Evolutionary conservation across 2,329 filamentous ascomycete species (phyloP).

Genomic region (Claviceps cyperi): DNA sequence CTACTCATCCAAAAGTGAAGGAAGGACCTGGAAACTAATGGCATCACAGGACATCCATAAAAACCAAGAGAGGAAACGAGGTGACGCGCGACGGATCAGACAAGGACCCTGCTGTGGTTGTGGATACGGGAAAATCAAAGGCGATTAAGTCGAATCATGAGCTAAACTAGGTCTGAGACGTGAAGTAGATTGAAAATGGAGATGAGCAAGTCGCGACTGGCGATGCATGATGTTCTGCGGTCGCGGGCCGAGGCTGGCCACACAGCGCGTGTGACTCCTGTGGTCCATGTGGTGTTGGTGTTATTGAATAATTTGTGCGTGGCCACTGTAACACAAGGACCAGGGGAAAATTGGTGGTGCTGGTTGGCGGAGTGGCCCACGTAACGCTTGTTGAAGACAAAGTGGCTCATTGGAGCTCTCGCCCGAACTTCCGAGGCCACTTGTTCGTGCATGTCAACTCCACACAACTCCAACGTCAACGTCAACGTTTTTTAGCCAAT

Average conservation of each 20-base stretch:
- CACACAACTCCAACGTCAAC: not conserved
- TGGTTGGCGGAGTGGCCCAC: not conserved
- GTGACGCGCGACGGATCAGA: constrained; percentile 25
- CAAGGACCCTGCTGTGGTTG: constrained; percentile 28
- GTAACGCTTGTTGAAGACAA: not conserved
- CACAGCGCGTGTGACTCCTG: too few species aligned
- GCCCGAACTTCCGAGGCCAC: not conserved
- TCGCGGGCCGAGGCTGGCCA: too few species aligned
- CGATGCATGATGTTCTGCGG: not conserved
- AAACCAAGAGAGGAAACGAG: constrained; percentile 26
- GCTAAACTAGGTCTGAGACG: constrained; percentile 2
- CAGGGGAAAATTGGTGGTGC: not conserved
- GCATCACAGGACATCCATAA: constrained; percentile 19
- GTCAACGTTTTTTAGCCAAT: not conserved
- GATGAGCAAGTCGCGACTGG: not conserved
- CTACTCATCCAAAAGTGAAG: not conserved
- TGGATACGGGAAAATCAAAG: constrained; percentile 18
- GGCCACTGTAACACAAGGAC: too few species aligned
- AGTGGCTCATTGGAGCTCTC: constrained; percentile 5
- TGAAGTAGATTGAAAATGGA: not conserved
- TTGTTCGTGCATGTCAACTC: not conserved
- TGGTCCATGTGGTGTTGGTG: too few species aligned
- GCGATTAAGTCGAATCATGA: constrained; percentile 5
- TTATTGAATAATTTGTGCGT: too few species aligned
- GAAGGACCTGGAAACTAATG: not conserved